Base-by-base conservation (phyloP, 805 yeast species). In the Vanderwaltozyma yarrowii region DNA sequence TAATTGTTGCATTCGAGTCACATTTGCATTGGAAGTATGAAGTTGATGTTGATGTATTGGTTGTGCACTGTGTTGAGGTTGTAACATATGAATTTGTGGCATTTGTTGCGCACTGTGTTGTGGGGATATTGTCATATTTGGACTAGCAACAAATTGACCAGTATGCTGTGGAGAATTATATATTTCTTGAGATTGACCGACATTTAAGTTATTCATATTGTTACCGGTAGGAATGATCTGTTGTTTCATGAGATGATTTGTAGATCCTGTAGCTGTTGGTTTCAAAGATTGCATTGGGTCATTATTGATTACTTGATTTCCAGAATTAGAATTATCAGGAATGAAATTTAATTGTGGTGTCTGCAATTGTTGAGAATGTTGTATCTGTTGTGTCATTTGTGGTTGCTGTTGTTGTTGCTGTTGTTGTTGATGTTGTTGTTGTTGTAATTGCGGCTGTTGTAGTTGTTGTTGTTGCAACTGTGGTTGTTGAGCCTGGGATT, bases 1-100 rank as follows among this genome's bases (percentile, higher is more conserved):
- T 45, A 47, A 45, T 37, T 37, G 57, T 28, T 20, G 60, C 57
- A 23, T 37, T 35, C 37, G 53, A 31, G 34, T 19, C 2, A 28
- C 28, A n/a, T 14, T 30, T 8, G 4, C 44, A 40, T 27, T 30
- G 5, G 30, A 11, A 16, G 11, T 5, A 17, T 30, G 29, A 23
- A 27, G 18, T 21, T 31, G 36, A 15, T 24, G 35, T 11, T 15
- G 17, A 4, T 19, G 26, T 10, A 14, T 5, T 4, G 23, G 28
- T 17, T 33, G 33, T 8, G 38, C 32, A 26, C 32, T 38, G 16
- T 27, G 31, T 8, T 38, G 37, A 10, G 30, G 32, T 30, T 35
- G 38, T 24, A 35, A 2, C 17, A 27, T 16, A 9, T 17, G 29
- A 7, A 27, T 13, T 10, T 16, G 28, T 16, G 34, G 35, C 9